Evolutionary conservation across 352 stramenopile genomes (phyloP).

Genomic region (Blastocystis hominis): DNA sequence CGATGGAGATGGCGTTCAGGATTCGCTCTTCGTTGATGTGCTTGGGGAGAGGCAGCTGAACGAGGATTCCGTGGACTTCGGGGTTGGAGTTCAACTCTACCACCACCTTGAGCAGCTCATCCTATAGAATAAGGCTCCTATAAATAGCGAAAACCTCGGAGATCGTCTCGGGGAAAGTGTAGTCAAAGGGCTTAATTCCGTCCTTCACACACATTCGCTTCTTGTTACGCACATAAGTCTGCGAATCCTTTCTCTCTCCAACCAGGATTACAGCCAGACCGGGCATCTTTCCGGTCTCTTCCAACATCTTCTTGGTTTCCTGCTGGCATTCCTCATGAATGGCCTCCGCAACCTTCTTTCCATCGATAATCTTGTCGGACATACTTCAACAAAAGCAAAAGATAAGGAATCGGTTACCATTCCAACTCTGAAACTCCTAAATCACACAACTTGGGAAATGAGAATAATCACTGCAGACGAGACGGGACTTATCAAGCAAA

Average conservation of each 20-base stretch:
- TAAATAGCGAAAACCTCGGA: constrained; percentile 61
- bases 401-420: too few species aligned
- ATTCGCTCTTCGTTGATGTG: constrained; percentile 83
- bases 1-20: constrained; percentile 78
- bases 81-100: constrained; percentile 72
- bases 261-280: constrained; percentile 94
- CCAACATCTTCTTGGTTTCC: constrained; percentile 40
- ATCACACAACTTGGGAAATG: constrained; percentile 61
- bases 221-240: constrained; percentile 95
- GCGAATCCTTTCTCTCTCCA: constrained; percentile 81
- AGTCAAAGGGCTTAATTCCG: constrained; percentile 76
- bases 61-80: constrained; percentile 84
- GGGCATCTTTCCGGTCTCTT: constrained; percentile 65
- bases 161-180: constrained; percentile 68
- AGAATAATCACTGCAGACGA: constrained; percentile 69
- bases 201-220: constrained; percentile 87
- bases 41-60: constrained; percentile 86
- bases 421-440: too few species aligned
- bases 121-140: constrained; percentile 58
- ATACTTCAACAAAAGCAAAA: background rate
- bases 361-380: constrained; percentile 34
- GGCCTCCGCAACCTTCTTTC: constrained; percentile 30
- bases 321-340: constrained; percentile 6
- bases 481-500: constrained; percentile 68
- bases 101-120: constrained; percentile 69